Evolutionary conservation across 257 asterid species (phyloP).

Genomic region (Avicennia marina): DNA sequence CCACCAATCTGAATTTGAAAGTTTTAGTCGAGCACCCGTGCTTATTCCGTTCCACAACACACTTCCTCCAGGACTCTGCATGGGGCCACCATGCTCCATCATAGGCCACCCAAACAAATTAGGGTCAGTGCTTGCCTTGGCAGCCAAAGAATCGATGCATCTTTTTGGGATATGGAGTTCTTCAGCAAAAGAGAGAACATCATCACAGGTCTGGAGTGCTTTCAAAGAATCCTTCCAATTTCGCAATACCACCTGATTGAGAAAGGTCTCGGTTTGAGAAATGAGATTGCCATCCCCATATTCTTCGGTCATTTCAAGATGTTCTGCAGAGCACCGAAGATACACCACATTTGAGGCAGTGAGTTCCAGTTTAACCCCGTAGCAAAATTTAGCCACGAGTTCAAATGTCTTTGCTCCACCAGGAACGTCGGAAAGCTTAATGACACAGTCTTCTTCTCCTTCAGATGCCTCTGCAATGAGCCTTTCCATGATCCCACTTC

Average conservation of each 20-base stretch:
- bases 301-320: slow-evolving; percentile 89
- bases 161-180: slow-evolving; percentile 59
- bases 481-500: slow-evolving; percentile 88
- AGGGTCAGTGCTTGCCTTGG: slow-evolving; percentile 77
- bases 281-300: slow-evolving; percentile 85
- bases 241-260: slow-evolving; percentile 65
- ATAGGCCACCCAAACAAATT: slow-evolving; percentile 91
- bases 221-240: slow-evolving; percentile 85
- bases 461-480: slow-evolving; percentile 73
- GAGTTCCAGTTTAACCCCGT: slow-evolving; percentile 90
- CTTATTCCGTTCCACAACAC: slow-evolving; percentile 96
- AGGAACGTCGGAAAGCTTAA: slow-evolving; percentile 63
- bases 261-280: slow-evolving; percentile 70
- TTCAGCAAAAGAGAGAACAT: slow-evolving; percentile 56
- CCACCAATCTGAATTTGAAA: slow-evolving; percentile 88
- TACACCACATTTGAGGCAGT: slow-evolving; percentile 78
- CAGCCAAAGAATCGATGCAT: slow-evolving; percentile 79
- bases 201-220: slow-evolving; percentile 85
- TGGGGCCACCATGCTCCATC: slow-evolving; percentile 85
- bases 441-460: slow-evolving; percentile 51
- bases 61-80: slow-evolving; percentile 99
- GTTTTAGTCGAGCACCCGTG: slow-evolving; percentile 86
- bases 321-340: slow-evolving; percentile 89
- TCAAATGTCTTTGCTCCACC: slow-evolving; percentile 90
- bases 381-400: slow-evolving; percentile 90